These are phyloP conservation scores for Earliella scabrosa DNA, from an alignment of 1,284 basidiomycete species.

Conservation along the genomic window DNA sequence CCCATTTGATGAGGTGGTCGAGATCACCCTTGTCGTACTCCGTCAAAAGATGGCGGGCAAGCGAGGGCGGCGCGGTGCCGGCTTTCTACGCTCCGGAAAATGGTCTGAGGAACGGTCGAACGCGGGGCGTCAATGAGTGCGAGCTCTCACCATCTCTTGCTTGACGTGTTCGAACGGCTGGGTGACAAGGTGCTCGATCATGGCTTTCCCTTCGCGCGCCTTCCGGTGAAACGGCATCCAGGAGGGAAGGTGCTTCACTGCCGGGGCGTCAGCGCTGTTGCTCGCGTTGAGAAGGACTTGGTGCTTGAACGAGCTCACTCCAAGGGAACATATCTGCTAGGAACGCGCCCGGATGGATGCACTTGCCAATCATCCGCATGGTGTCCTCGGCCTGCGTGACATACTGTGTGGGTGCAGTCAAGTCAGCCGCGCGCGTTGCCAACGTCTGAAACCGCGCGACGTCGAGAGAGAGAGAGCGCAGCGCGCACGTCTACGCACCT, in stretches of 20 bases:
- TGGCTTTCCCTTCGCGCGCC: slow-evolving; percentile 26
- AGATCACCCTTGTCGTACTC: neutral
- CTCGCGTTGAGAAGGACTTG: neutral
- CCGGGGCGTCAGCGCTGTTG: neutral
- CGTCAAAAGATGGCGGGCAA: slow-evolving; percentile 16
- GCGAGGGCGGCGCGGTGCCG: slow-evolving; percentile 20
- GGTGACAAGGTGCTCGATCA: slow-evolving; percentile 27
- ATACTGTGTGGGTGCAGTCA: slow-evolving; percentile 13
- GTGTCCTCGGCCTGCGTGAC: slow-evolving; percentile 31
- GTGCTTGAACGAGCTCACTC: slow-evolving; percentile 16
- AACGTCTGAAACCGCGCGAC: too few relatives aligned
- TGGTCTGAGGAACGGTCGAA: neutral
- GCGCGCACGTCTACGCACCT: slow-evolving; percentile 20
- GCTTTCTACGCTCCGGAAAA: slow-evolving; percentile 1
- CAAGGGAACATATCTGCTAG: slow-evolving; percentile 34
- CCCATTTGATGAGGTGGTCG: slow-evolving; percentile 25
- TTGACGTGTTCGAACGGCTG: slow-evolving; percentile 36
- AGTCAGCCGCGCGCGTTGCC: slow-evolving; percentile 4
- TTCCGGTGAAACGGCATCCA: slow-evolving; percentile 42
- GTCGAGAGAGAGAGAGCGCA: too few relatives aligned
- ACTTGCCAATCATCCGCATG: slow-evolving; percentile 24
- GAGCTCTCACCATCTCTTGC: slow-evolving; percentile 28
- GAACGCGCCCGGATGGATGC: slow-evolving; percentile 34
- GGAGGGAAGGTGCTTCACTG: slow-evolving; percentile 39
- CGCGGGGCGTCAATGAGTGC: neutral